Conservation (phyloP, 2,329 filamentous ascomycete species). For the Aspergillus fijiensis region DNA sequence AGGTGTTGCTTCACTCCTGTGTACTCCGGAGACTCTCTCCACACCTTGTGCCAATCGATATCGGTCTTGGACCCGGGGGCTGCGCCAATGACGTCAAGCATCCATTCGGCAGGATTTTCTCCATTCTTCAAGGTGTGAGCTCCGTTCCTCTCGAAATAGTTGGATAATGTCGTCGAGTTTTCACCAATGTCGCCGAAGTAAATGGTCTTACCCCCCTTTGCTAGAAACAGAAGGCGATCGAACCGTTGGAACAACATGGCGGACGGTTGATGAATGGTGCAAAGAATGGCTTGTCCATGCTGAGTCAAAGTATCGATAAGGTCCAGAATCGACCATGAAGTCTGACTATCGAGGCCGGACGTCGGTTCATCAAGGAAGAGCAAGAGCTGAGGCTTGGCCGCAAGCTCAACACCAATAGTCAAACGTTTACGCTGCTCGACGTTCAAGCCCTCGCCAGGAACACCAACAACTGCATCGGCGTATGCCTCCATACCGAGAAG, state of each 20-base stretch:
- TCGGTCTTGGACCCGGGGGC: conserved; percentile 62
- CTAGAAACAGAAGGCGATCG: conserved; percentile 63
- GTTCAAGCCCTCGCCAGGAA: conserved; percentile 75
- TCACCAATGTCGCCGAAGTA: conserved; percentile 67
- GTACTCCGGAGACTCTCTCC: conserved; percentile 61
- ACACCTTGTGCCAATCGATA: conserved; percentile 63
- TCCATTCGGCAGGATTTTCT: conserved; percentile 74
- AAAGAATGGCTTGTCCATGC: conserved; percentile 87
- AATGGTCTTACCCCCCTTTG: conserved; percentile 63
- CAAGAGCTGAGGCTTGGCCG: conserved; percentile 82
- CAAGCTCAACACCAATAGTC: conserved; percentile 90
- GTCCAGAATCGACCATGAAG: conserved; percentile 85
- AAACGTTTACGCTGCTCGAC: conserved; percentile 69
- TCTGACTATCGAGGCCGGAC: conserved; percentile 88
- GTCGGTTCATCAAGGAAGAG: conserved; percentile 94
- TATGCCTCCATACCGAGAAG: conserved; percentile 89
- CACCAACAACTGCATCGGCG: conserved; percentile 84
- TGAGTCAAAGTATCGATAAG: conserved; percentile 85
- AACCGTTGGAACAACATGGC: conserved; percentile 90
- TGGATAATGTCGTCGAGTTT: conserved; percentile 56
- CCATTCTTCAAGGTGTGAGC: conserved; percentile 57
- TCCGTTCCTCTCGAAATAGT: conserved; percentile 66
- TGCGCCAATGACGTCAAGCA: conserved; percentile 60
- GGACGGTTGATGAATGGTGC: conserved; percentile 92
- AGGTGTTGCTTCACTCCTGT: conserved; percentile 55